Evolutionary conservation across 176 grass and related monocot species (phyloP), one percentile per base, ranked within the genome.

Genomic region (Bothriochloa decipiens): DNA sequence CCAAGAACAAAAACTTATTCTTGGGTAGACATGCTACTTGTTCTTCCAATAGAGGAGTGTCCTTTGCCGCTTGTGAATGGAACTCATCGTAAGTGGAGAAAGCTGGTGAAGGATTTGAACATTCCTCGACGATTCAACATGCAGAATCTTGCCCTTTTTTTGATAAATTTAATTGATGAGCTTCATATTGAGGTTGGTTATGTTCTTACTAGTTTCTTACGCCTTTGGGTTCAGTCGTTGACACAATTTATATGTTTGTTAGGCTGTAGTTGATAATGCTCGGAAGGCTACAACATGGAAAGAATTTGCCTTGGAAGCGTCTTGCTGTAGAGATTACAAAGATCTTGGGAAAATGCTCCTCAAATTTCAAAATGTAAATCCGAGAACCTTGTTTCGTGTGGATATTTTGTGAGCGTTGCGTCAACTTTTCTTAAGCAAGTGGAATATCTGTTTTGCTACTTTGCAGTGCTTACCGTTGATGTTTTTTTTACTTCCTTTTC

Each of bases 281-380:
- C 89, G 93, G 70, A 94, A 60, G 79, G 87, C 81, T 60, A 76
- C 73, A 53, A 74, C 84, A 40, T 99, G 96, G 96, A 96, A 94
- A 76, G 86, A 82, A 49, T 99, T 99, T 92, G 93, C 91, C 79
- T 82, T 33, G 76, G 93, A 99, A 89, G 88, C 91, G 47, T 96
- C 93, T 28, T 86, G 28, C 14, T 96, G 93, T 88, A 88, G 49
- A 82, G 82, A 92, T 81, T 99, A 99, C 84, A 80, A 71, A 84
- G 96, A 92, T 88, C 91, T 99, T 62, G 96, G 96, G 83, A 91
- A 83, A 88, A 92, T 99, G 91, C 96, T 99, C 70, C 27, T 96
- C 67, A 99, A 94, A 88, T 90, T 99, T 81, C 66, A 90, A 88
- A 96, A 92, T 42, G 96, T 99, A 94, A 87, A 71, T 82, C 53